Conservation (phyloP, 225 moss, liverwort and hornwort species). For the Antitrichia curtipendula region DNA sequence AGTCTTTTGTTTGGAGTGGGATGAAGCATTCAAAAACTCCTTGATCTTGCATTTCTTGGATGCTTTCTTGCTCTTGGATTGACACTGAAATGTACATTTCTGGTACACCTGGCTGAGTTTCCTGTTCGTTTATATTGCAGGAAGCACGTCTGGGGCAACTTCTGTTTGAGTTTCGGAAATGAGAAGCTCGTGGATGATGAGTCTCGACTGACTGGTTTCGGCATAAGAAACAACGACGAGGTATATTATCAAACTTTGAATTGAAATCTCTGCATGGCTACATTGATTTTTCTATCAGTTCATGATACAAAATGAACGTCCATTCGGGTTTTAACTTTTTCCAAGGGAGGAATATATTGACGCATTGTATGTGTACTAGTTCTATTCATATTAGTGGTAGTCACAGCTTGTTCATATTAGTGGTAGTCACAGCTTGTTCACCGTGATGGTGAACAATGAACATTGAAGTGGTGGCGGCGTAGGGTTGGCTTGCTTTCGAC, state of each 20-base stretch:
- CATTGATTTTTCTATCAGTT: background rate
- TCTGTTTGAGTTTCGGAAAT: conserved; percentile 63
- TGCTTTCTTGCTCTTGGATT: background rate
- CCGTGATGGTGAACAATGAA: too few relatives aligned
- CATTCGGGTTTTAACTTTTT: background rate
- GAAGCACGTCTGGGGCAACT: conserved; percentile 97
- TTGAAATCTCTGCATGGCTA: background rate
- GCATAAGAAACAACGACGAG: conserved; percentile 69
- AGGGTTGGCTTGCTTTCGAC: too few relatives aligned
- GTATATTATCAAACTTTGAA: conserved; percentile 3
- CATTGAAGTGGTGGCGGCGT: too few relatives aligned
- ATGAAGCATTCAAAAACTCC: background rate
- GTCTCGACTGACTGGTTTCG: conserved; percentile 46
- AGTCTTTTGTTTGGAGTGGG: background rate
- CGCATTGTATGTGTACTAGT: background rate
- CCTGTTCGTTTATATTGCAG: conserved; percentile 2
- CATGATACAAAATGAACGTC: background rate
- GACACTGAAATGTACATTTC: background rate
- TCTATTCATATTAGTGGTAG: too few relatives aligned
- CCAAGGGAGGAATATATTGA: background rate
- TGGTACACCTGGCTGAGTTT: background rate
- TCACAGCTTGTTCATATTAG: too few relatives aligned
- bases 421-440: too few relatives aligned
- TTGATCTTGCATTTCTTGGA: background rate
- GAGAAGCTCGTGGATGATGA: conserved; percentile 66